Evolutionary conservation across 208 protist genomes (phyloP).

Genomic region (Acanthamoeba healyi): DNA sequence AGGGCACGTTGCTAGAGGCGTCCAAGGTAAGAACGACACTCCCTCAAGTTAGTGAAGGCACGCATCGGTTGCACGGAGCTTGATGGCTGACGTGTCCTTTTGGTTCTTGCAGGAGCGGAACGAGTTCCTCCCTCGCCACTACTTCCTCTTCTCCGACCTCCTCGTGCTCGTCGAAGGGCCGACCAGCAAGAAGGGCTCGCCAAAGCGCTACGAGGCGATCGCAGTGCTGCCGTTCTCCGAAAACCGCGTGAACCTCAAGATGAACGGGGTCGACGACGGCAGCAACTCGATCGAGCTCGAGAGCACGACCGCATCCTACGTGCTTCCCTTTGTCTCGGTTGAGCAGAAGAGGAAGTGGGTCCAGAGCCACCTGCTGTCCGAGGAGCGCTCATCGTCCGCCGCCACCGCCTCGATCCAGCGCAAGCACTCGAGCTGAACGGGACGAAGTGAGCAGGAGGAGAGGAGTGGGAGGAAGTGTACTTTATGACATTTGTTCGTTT

Average conservation of each 20-base stretch:
- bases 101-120: not conserved
- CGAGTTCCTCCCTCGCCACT: not conserved
- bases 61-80: not conserved
- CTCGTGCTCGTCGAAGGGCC: not conserved
- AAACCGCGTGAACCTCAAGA: not conserved
- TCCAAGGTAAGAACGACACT: not conserved
- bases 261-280: not conserved
- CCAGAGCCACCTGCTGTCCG: not conserved
- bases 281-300: slow-evolving; percentile 24
- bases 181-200: not conserved
- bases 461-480: not conserved
- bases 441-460: not conserved
- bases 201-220: not conserved
- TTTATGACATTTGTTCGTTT: not conserved
- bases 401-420: not conserved
- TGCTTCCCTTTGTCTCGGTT: not conserved
- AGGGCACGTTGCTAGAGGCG: not conserved
- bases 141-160: slow-evolving; percentile 31
- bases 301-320: not conserved
- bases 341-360: slow-evolving; percentile 52
- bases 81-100: no score
- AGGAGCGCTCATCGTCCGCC: not conserved
- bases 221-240: not conserved
- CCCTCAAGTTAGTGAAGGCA: not conserved
- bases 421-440: not conserved